Base-by-base conservation (phyloP, 2,329 filamentous ascomycete species). In the Colletotrichum camelliae region DNA sequence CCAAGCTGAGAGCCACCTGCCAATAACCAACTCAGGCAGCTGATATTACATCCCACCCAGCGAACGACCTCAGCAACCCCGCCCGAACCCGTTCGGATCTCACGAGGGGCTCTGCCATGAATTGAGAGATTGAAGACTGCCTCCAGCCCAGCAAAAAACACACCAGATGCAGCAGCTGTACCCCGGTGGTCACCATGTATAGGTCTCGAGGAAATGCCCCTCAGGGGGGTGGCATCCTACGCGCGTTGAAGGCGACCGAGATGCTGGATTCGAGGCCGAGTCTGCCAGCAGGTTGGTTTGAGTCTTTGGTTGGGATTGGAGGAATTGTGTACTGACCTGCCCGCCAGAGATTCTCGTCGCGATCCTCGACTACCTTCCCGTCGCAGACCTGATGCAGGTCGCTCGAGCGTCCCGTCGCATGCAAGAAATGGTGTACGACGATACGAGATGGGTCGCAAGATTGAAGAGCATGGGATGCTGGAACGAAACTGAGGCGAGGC, bases 381-480 rank as follows among this genome's bases (percentile, higher is more conserved):
- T 98, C 33, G 88, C 93, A 76, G 96, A 98, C 84, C 93, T 98
- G 81, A 91, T 98, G 83, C 92, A 93, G 79, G 96, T 95, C 82
- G 96, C 97, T 60, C 93, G 94, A 77, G 93, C 94, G 29, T 98
- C 95, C 74, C 94, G 92, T 82, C 94, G 95, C 76, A 92, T 98
- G 90, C 94, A 94, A 82, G 97, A 99, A 86, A 99, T 99, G 96
- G 96, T 98, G 4, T 99, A 98, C 85, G 97, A 99, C 84, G 97
- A 99, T 84, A 95, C 96, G 66, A 91, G 96, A 87, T 99, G 97
- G 97, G 94, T 98, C 52, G 92, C 95, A 78, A 91, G 95, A 77
- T 86, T 99, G 70, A 94, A 94, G 82, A 93, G 90, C 74, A 98
- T 99, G 93, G 95, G 94, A 3, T 94, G 94, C 79, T 99, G 97